These are phyloP conservation scores for Colletotrichum sojae DNA, from an alignment of 2,329 filamentous ascomycete species.

Conservation along the genomic window DNA sequence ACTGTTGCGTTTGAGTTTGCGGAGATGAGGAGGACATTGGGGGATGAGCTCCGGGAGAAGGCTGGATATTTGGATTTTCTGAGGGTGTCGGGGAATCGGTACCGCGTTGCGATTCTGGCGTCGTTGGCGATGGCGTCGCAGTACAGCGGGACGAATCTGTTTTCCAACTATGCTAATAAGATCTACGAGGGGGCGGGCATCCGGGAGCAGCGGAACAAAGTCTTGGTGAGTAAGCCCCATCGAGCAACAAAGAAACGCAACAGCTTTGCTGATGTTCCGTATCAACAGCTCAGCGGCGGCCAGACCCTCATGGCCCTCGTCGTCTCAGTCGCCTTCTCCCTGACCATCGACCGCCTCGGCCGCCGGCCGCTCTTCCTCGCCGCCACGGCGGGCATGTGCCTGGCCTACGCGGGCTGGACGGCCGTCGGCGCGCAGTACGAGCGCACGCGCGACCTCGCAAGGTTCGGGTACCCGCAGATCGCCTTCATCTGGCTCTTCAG, in stretches of 20 bases:
- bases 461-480: not conserved
- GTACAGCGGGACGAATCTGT: not conserved
- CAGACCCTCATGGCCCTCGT: constrained; percentile 3
- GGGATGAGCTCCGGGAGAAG: not conserved
- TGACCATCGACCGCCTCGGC: constrained; percentile 3
- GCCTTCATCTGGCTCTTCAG: constrained; percentile 1
- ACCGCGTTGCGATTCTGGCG: not conserved
- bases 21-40: constrained; percentile 3
- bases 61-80: not conserved
- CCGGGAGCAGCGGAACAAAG: constrained; percentile 1
- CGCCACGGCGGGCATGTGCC: constrained; percentile 7
- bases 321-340: not conserved
- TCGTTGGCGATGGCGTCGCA: not conserved
- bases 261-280: too few species aligned
- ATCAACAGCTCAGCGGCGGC: not conserved
- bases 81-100: not conserved
- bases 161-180: constrained; percentile 10
- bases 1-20: not conserved
- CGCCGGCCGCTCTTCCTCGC: constrained; percentile 3
- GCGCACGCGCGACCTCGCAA: not conserved
- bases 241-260: too few species aligned
- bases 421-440: not conserved
- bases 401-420: constrained; percentile 17
- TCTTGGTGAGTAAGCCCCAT: too few species aligned
- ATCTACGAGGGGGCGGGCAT: constrained; percentile 13